Evolutionary conservation across 768 basidiomycete species (phyloP), one percentile per base, ranked within the genome.

Genomic region (Rhizopogon rudus): DNA sequence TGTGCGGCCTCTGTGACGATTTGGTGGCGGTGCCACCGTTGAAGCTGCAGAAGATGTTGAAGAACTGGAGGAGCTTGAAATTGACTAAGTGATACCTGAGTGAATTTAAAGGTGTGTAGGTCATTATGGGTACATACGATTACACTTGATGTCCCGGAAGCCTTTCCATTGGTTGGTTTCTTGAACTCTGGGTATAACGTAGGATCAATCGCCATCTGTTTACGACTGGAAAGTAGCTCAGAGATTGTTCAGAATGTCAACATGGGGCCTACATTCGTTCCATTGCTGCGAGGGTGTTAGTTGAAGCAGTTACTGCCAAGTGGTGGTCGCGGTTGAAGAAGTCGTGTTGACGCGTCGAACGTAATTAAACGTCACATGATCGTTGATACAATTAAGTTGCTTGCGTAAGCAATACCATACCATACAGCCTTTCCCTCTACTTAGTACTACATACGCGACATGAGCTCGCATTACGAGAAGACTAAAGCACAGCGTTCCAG

Each of bases 401-500:
- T 25, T 25, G 25, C 3, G 25, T 25, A 25, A 33, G 31, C 31
- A 3, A 6, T 6, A 33, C 13, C 25, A 6, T 6, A 33, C 13
- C 25, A 25, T 25, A 25, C 3, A 25, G 25, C 25, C 25, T 25
- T 25, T 25, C 25, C 25, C 25, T 25, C 25, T 25, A 25, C 22
- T 25, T 3, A 25, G 25, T 25, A 4, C 3, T 25, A 25, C 25
- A 12, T 13, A 17, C 12, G 12, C 31, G 17, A 35, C 20, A 37
- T 49, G 48, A 37, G 48, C 14, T 49, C 48, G 14, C 7, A 37
- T 10, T 35, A 35, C 35, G 35, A 35, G 4, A 13, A 13, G 12
- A 3, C 12, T 37, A 37, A 35, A 22, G 35, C 14, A 3, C 16
- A 16, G 20, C 79, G 81, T 2, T 63, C 71, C 3, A 81, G 87